Base-by-base conservation (phyloP, 1,284 basidiomycete genomes). In the Pyrrhoderma noxium region DNA sequence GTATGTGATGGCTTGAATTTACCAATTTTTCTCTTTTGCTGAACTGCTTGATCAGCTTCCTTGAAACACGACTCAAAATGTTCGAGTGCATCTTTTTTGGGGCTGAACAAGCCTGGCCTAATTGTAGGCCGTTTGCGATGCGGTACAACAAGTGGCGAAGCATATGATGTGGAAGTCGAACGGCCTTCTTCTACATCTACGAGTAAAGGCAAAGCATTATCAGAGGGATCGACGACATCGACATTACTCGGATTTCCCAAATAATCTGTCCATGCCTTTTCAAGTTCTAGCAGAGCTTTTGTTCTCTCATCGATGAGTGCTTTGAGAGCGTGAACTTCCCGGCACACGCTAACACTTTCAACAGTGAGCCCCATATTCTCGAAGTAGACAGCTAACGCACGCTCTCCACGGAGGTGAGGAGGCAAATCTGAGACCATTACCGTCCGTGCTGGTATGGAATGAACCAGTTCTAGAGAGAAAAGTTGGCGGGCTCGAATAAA, bases 401-500 rank as follows among this genome's bases (percentile, higher is more conserved):
- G 79, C 62, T 97, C 93, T 8, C 85, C 82, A 53, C 85, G 82
- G 0, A 99, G 75, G 58, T 95, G 87, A 3, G 69, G 68, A 0
- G 95, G 95, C 0, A 99, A 75, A 48, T 81, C 78, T 3, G 88
- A 86, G 39, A 95, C 80, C 69, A 98, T 80, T 35, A 97, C 89
- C 0, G 95, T 99, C 18, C 95, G 82, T 0, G 93, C 90, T 0
- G 93, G 85, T 38, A 97, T 91, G 8, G 91, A 93, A 62, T 96
- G 91, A 9, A 95, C 92, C 22, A 97, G 80, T 64, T 96, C 92
- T 37, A 98, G 75, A 0, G 90, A 90, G 68, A 93, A 97, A 7
- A 95, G 77, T 64, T 99, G 95, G 1, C 95, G 81, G 2, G 90
- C 82, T n/a, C 85, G 85, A 51, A 98, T 80, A 69, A 95, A 99